A percentile compares a stretch with the other conserved stretches of the same genome.
These are phyloP conservation scores for Pterulicium gracile DNA, from an alignment of 1,284 basidiomycete species.

Conservation along the genomic window DNA sequence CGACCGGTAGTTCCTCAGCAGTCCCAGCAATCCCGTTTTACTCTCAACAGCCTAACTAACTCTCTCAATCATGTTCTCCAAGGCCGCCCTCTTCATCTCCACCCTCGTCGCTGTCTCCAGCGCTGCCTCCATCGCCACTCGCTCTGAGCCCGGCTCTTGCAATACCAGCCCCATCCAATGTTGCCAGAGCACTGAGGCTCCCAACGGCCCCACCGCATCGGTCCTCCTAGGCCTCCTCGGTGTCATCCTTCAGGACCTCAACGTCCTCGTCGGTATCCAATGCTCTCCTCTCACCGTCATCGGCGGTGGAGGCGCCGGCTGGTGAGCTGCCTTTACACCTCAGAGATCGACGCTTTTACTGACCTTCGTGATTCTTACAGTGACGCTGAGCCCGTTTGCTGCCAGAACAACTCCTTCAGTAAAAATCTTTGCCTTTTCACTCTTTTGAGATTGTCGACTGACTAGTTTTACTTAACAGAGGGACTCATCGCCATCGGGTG, in stretches of 20 bases:
- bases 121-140: conserved; percentile 11
- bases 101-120: conserved; percentile 14
- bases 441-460: not conserved
- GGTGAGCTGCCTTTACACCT: not conserved
- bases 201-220: not conserved
- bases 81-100: conserved; percentile 13
- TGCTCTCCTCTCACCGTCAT: conserved; percentile 3
- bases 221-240: not conserved
- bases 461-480: not conserved
- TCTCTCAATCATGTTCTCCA: conserved; percentile 16
- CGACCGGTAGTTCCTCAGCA: not conserved
- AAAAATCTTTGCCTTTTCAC: not conserved
- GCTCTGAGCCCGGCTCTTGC: conserved; percentile 13
- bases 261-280: conserved; percentile 1
- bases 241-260: not conserved
- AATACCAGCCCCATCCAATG: conserved; percentile 15
- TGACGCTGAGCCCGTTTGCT: conserved; percentile 1
- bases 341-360: too few relatives aligned
- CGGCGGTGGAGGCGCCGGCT: not conserved
- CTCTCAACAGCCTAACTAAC: too few relatives aligned
- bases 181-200: not conserved
- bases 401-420: conserved; percentile 6
- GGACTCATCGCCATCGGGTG: conserved; percentile 2
- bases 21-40: not conserved
- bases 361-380: not conserved